Evolutionary conservation across 345 rosid genomes (phyloP), one percentile per base, ranked within the genome.

Genomic region (Boechera stricta): DNA sequence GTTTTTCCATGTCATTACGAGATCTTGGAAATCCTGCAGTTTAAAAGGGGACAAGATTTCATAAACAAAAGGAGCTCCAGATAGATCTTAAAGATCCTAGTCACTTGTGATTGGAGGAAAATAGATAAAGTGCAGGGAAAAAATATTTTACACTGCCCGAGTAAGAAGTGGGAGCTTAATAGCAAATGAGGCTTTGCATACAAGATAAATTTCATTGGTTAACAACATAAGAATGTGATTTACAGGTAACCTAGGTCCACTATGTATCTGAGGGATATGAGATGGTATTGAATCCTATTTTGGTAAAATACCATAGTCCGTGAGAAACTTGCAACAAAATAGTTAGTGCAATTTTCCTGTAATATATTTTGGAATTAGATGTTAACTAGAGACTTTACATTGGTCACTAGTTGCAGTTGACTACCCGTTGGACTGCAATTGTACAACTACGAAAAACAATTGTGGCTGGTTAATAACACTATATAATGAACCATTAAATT

Each of bases 181-280:
- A 44, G 66, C 11, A 57, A 33, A 24, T 15, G 60, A 72, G 18
- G 49, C 2, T 59, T 28, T 48, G 36, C 68, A 60, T 36, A 47
- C 11, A 72, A 49, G 36, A 45, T 24, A 45, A 33, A 24, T 26
- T 4, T 54, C 9, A 54, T 54, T 69, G 72, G 49, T 55, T 45
- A 41, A 74, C 41, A 63, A 28, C 69, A 62, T 18, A 72, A 21
- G 52, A 49, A 73, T 63, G 70, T 63, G 45, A 33, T 33, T 71
- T 61, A 49, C 76, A 60, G 49, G 52, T 61, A 61, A n/a, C 32
- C 51, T 15, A 29, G 1, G 63, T 52, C 70, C 54, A 39, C 31
- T 39, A 52, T 28, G 44, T 24, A 64, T 4, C 38, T 29, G 39
- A 64, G 54, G 45, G 44, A 38, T 47, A 21, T 42, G 31, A 29